These are phyloP conservation scores for Heimioporus sp. DNA, from an alignment of 768 basidiomycete genomes.

Conservation along the genomic window DNA sequence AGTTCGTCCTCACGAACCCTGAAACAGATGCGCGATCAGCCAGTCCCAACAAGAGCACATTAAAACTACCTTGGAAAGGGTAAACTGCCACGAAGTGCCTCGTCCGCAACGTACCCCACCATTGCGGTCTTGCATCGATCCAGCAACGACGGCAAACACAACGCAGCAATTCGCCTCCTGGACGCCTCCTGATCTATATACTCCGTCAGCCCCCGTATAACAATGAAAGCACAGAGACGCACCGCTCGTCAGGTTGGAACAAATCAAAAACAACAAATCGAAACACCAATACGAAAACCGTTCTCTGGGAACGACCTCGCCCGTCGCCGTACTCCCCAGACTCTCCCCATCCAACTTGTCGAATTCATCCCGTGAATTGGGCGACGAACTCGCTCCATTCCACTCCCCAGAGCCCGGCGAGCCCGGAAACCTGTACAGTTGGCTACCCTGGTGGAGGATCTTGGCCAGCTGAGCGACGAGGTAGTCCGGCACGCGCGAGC, in stretches of 20 bases:
- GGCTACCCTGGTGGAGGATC: constrained; percentile 71
- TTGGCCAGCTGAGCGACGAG: constrained; percentile 67
- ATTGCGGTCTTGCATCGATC: constrained; percentile 72
- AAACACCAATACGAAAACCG: constrained; percentile 93
- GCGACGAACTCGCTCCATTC: constrained; percentile 6
- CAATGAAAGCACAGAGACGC: constrained; percentile 2
- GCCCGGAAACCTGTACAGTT: constrained; percentile 44
- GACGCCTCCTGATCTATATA: constrained; percentile 57
- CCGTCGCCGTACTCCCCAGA: constrained; percentile 61
- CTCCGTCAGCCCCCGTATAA: too few relatives aligned
- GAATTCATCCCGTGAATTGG: constrained; percentile 25
- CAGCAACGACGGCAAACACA: constrained; percentile 70
- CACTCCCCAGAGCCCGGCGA: constrained; percentile 11
- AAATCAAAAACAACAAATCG: constrained; percentile 80
- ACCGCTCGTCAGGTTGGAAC: constrained; percentile 67
- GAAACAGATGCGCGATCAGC: not conserved
- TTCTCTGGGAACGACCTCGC: constrained; percentile 64
- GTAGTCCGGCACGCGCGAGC: constrained; percentile 64
- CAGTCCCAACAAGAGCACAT: not conserved
- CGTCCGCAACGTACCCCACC: constrained; percentile 79
- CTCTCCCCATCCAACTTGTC: constrained; percentile 38
- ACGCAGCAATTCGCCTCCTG: constrained; percentile 66
- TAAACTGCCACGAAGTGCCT: constrained; percentile 76
- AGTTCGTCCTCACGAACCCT: constrained; percentile 90
- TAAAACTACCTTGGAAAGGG: constrained; percentile 79